Conservation (phyloP, 495 filamentous ascomycete species). For the Aspergillus saccharolyticus region DNA sequence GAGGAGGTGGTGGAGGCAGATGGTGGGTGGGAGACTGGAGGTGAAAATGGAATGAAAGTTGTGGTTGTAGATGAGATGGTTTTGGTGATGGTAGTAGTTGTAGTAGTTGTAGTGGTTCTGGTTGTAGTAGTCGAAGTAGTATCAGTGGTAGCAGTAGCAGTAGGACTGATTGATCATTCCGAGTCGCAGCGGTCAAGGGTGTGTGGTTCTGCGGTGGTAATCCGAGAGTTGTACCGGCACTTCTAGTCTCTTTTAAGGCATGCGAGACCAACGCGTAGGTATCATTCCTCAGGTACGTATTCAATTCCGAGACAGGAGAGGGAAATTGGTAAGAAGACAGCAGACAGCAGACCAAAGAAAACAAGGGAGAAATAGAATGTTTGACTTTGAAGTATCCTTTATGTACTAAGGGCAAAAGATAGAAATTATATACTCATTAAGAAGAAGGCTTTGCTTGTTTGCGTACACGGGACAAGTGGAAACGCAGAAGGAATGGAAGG, state of each 20-base stretch:
- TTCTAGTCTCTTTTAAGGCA: background rate
- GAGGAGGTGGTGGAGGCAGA: background rate
- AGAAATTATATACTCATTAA: background rate
- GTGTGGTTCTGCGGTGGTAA: background rate
- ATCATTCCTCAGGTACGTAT: conserved; percentile 25
- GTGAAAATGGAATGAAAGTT: background rate
- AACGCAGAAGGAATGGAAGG: conserved; percentile 4
- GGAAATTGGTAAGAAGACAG: conserved; percentile 1
- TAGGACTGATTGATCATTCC: background rate
- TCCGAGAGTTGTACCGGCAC: background rate
- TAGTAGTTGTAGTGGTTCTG: background rate
- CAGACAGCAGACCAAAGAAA: background rate
- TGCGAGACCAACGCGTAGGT: conserved; percentile 32
- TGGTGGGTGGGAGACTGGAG: background rate
- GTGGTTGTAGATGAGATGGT: conserved; percentile 1
- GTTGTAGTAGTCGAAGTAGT: conserved; percentile 5
- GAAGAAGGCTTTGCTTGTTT: background rate
- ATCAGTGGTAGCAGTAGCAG: background rate
- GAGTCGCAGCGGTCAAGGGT: background rate
- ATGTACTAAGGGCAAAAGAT: background rate
- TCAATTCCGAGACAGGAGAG: background rate
- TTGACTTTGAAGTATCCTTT: background rate
- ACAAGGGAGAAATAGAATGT: background rate
- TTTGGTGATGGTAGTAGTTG: conserved; percentile 2
- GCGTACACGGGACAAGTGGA: background rate